These are phyloP conservation scores for Bjerkandera adusta DNA, from an alignment of 1,284 basidiomycete genomes.

Conservation along the genomic window DNA sequence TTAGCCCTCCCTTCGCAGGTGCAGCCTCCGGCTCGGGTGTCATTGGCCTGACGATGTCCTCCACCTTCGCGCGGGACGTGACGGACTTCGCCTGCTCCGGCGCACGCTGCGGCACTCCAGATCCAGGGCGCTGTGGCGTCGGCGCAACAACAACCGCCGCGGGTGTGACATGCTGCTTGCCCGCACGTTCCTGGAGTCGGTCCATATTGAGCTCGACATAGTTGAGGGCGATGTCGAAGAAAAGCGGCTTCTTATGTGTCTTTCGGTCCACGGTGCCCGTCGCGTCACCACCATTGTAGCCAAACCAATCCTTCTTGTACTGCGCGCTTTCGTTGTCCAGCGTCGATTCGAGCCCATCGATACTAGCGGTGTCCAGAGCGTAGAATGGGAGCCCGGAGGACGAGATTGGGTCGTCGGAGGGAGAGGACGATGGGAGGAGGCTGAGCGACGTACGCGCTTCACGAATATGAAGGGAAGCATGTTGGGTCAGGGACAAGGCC, in stretches of 20 bases:
- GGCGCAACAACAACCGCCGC: slow-evolving; percentile 17
- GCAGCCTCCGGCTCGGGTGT: slow-evolving; percentile 38
- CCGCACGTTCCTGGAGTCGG: slow-evolving; percentile 65
- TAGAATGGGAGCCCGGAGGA: slow-evolving; percentile 49
- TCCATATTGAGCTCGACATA: slow-evolving; percentile 87
- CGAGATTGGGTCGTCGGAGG: slow-evolving; percentile 44
- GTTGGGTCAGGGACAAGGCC: slow-evolving; percentile 65
- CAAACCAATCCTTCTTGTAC: slow-evolving; percentile 80
- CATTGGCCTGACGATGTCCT: slow-evolving; percentile 34
- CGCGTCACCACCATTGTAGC: slow-evolving; percentile 62
- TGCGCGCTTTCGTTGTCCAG: slow-evolving; percentile 49
- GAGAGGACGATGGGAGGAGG: slow-evolving; percentile 34
- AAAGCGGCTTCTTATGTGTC: slow-evolving; percentile 75
- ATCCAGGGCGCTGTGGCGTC: slow-evolving; percentile 6
- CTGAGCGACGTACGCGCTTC: slow-evolving; percentile 55
- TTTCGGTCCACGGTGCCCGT: slow-evolving; percentile 38
- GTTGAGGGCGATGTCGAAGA: slow-evolving; percentile 94
- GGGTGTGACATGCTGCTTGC: slow-evolving; percentile 40
- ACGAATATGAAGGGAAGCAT: slow-evolving; percentile 67
- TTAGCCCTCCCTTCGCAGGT: slow-evolving; percentile 36
- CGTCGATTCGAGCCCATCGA: slow-evolving; percentile 50
- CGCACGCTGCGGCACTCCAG: slow-evolving; percentile 14
- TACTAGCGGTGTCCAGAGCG: slow-evolving; percentile 41
- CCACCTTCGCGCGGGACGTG: slow-evolving; percentile 31
- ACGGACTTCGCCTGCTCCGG: slow-evolving; percentile 25